Base-by-base conservation (phyloP, 192 early-diverging fungal genomes). In the Thamnidium elegans region DNA sequence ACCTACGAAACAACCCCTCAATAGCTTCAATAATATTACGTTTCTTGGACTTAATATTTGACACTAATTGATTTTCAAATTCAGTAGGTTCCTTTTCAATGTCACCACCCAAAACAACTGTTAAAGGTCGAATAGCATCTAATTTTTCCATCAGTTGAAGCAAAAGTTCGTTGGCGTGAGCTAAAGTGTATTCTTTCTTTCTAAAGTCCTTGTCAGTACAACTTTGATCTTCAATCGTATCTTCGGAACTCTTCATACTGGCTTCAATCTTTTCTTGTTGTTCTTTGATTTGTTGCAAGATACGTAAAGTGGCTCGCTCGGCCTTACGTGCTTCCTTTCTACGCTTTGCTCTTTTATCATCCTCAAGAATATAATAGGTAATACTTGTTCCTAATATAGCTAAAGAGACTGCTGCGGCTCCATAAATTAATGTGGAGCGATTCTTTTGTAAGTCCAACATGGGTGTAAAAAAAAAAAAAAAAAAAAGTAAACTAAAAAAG, bases 41-140 rank as follows among this genome's bases (percentile, higher is more conserved):
- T 14, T 59, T 59, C 21, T 42, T 59, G 13, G 36, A 13, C 7
- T 59, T 59, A 13, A 59, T 36, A 21, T 45, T 59, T 23, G 58
- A 45, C 17, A 59, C 42, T 10, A 59, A 42, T 10, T 14, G n/a
- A 15, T 45, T 6, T 21, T 59, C 58, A 43, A 11, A 59, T 3
- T 20, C 39, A 21, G 39, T 59, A 21, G 58, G 39, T 0, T 59
- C 58, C 19, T 44, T 15, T 30, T 56, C 34, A 13, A 4, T 15
- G 6, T 14, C 17, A 2, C 20, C 58, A 7, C 39, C 39, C 43
- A 45, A 23, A 59, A 59, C 10, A 11, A 21, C 42, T 23, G 58
- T 59, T 20, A 59, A 59, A 14, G 58, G 58, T 43, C 58, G 11
- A 45, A 59, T 59, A 19, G 58, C 58, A 15, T 59, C 58, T 6